Evolutionary conservation across 2,329 filamentous ascomycete species (phyloP).

Genomic region (Pezicula carpinea): DNA sequence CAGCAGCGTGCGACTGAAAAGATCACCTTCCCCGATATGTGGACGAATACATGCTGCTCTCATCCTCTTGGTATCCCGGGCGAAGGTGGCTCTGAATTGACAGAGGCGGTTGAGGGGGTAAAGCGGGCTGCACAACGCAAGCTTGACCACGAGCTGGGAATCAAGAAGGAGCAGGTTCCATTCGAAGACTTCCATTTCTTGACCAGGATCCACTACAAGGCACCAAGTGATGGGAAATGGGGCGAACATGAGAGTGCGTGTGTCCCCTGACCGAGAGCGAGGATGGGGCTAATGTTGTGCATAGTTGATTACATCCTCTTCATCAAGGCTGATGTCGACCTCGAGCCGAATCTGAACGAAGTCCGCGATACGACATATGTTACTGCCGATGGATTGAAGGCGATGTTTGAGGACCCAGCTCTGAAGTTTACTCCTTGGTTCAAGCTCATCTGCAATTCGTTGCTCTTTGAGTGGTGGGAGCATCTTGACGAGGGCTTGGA

Average conservation of each 20-base stretch:
- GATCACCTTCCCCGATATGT: slow-evolving; percentile 98
- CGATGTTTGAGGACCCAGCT: slow-evolving; percentile 74
- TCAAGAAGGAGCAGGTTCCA: slow-evolving; percentile 82
- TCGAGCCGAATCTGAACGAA: slow-evolving; percentile 81
- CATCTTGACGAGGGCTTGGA: slow-evolving; percentile 77
- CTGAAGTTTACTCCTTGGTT: slow-evolving; percentile 98
- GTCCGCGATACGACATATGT: slow-evolving; percentile 83
- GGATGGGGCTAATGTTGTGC: slow-evolving; percentile 8
- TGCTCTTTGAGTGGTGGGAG: slow-evolving; percentile 98
- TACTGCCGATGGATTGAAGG: slow-evolving; percentile 73
- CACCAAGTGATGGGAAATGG: slow-evolving; percentile 95
- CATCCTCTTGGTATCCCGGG: slow-evolving; percentile 88
- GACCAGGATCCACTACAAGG: slow-evolving; percentile 97
- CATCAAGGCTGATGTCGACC: slow-evolving; percentile 88
- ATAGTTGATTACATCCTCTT: slow-evolving; percentile 97
- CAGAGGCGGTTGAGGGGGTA: slow-evolving; percentile 76
- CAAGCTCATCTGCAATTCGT: slow-evolving; percentile 95
- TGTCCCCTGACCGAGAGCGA: not conserved
- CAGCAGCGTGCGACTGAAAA: slow-evolving; percentile 96
- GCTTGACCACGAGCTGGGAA: slow-evolving; percentile 90
- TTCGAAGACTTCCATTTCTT: slow-evolving; percentile 89
- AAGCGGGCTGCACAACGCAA: slow-evolving; percentile 92
- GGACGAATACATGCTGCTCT: slow-evolving; percentile 99
- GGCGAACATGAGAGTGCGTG: slow-evolving; percentile 93
- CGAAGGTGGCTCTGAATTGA: slow-evolving; percentile 81